A percentile compares a stretch with the other conserved stretches of the same genome.
phyloP scores from a whole-genome alignment of 305 asterid genomes.

The Fraxinus albicans region DNA sequence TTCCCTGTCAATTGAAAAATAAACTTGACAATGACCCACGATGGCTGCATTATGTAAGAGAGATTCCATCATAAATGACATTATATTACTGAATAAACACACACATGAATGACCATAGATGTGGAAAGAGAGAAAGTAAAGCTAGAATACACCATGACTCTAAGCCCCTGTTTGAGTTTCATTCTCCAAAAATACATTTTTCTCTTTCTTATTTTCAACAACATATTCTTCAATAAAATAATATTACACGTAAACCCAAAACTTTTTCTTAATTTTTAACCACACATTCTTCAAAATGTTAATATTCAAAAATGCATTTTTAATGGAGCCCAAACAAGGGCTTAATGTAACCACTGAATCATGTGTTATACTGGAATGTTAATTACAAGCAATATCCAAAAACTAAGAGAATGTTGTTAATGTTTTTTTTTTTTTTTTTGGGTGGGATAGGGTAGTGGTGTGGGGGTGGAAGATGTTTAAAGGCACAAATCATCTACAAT shows the following conservation, averaged over 20 bases:
- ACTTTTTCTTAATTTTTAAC: no score
- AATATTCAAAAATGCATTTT: no score
- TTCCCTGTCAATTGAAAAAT: conserved; percentile 55
- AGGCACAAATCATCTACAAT: background rate
- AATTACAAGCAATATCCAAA: background rate
- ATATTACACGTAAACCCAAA: no score
- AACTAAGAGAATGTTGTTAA: background rate
- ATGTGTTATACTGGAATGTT: background rate
- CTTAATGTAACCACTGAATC: background rate
- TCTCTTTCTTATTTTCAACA: no score
- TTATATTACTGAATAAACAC: background rate
- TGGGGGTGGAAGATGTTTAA: background rate
- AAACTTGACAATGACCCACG: background rate
- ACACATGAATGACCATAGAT: background rate
- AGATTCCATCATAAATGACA: background rate
- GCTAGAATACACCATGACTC: background rate
- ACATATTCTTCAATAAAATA: no score
- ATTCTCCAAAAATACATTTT: no score
- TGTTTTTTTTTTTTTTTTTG: background rate
- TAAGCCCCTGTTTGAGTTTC: background rate
- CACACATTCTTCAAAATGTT: no score
- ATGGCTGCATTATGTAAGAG: background rate
- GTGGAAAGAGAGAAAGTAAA: background rate
- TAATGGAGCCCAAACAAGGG: no score
- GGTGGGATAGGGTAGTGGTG: background rate